These are phyloP conservation scores for Miscanthus lutarioriparius DNA, from an alignment of 176 grass and related monocot species.

Conservation along the genomic window DNA sequence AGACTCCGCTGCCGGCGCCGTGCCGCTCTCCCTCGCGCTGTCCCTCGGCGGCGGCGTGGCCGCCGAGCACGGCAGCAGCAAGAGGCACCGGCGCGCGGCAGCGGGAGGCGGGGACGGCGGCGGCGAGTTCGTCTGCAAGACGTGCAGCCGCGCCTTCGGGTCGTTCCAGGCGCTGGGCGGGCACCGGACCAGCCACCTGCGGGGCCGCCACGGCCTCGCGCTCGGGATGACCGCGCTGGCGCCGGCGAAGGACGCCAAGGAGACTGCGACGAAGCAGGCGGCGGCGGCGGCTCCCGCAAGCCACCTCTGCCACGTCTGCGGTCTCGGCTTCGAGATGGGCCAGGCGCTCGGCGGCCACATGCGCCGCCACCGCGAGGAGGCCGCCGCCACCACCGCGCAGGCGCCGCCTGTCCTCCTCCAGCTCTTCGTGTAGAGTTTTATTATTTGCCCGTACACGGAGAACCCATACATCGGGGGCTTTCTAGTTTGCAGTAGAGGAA, in stretches of 20 bases:
- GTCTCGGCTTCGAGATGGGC: constrained; percentile 45
- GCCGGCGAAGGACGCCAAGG: not conserved
- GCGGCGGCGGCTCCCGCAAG: not conserved
- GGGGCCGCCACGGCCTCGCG: constrained; percentile 45
- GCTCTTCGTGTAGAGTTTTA: constrained; percentile 34
- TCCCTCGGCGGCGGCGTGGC: not conserved
- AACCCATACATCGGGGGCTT: not conserved
- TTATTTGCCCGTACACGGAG: not conserved
- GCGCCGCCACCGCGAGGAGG: constrained; percentile 45
- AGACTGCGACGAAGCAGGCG: not conserved
- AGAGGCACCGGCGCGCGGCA: not conserved
- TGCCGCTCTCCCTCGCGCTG: constrained; percentile 32
- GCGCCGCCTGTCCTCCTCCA: constrained; percentile 44
- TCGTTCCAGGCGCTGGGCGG: constrained; percentile 71
- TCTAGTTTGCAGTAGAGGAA: not conserved
- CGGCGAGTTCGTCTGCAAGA: constrained; percentile 56
- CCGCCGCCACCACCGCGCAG: not conserved
- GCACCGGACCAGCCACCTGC: constrained; percentile 65
- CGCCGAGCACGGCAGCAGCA: not conserved
- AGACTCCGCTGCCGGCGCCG: not conserved
- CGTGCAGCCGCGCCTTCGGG: constrained; percentile 56
- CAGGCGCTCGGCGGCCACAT: constrained; percentile 75
- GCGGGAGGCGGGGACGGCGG: not conserved
- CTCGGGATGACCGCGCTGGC: not conserved
- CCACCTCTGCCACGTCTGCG: constrained; percentile 58